Conservation (phyloP, 2,329 filamentous ascomycete genomes). For the Coniosporium tulheliwenetii region DNA sequence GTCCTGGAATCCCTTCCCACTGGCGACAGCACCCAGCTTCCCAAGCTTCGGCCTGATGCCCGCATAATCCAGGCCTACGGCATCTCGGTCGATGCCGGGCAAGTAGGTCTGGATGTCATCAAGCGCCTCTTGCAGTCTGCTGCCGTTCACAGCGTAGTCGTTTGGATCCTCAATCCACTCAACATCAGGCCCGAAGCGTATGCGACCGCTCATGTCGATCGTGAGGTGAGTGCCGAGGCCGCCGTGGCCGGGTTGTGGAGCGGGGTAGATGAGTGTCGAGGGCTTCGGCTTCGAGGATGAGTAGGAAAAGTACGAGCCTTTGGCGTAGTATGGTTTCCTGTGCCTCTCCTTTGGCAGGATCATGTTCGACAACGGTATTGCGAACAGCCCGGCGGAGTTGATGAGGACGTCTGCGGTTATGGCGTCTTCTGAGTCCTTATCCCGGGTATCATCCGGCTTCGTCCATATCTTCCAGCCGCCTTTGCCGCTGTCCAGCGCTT, state of each 20-base stretch:
- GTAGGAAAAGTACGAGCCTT: constrained; percentile 93
- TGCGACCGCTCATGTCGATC: constrained; percentile 66
- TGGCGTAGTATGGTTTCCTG: constrained; percentile 61
- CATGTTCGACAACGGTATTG: constrained; percentile 67
- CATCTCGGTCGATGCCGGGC: constrained; percentile 50
- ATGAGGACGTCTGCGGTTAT: constrained; percentile 65
- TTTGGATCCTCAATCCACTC: constrained; percentile 68
- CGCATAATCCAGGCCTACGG: constrained; percentile 69
- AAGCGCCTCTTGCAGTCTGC: constrained; percentile 50
- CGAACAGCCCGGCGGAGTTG: constrained; percentile 73
- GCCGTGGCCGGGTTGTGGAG: constrained; percentile 62
- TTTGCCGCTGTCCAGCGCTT: constrained; percentile 34
- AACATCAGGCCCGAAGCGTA: constrained; percentile 88
- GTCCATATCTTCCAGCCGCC: constrained; percentile 56
- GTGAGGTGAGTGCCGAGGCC: constrained; percentile 90
- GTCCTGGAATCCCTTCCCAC: constrained; percentile 58
- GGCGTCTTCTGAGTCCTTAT: constrained; percentile 14
- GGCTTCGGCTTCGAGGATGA: constrained; percentile 47
- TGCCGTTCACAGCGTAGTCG: constrained; percentile 51
- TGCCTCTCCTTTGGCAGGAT: constrained; percentile 46
- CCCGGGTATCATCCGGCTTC: constrained; percentile 24
- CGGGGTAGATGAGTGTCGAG: constrained; percentile 70
- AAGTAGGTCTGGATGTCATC: constrained; percentile 66
- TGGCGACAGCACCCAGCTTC: constrained; percentile 43
- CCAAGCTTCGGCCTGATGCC: constrained; percentile 81